phyloP scores from a whole-genome alignment of 495 filamentous ascomycete species.

The Hypoxylon lenormandii region DNA sequence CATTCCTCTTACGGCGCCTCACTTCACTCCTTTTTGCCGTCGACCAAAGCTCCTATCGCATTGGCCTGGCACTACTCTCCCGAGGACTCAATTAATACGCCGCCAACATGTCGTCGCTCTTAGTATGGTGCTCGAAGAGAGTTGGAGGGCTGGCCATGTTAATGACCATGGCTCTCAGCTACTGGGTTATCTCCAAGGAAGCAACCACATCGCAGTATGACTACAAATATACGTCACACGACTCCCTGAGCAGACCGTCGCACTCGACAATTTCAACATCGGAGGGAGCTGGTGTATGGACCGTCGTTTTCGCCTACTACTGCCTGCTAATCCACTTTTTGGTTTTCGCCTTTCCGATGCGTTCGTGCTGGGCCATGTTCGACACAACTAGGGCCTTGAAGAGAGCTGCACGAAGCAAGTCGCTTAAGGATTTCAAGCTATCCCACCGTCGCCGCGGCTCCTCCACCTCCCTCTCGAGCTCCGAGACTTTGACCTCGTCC shows the following conservation, averaged over 20 bases:
- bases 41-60: conserved; percentile 33
- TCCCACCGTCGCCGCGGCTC: conserved; percentile 62
- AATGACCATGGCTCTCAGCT: conserved; percentile 56
- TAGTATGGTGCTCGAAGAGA: conserved; percentile 62
- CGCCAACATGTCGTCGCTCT: conserved; percentile 62
- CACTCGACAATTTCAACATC: conserved; percentile 44
- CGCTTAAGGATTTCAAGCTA: conserved; percentile 58
- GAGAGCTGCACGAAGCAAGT: conserved; percentile 56
- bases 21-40: conserved; percentile 27
- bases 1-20: conserved; percentile 33
- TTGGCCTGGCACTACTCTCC: conserved; percentile 14
- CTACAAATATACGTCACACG: conserved; percentile 59
- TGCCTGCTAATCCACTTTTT: conserved; percentile 65
- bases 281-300: conserved; percentile 53
- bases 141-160: conserved; percentile 64
- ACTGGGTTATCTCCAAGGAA: conserved; percentile 62
- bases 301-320: conserved; percentile 64
- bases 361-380: conserved; percentile 65
- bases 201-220: conserved; percentile 57
- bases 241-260: conserved; percentile 57
- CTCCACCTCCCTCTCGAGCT: conserved; percentile 64
- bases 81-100: conserved; percentile 39
- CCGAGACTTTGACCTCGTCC: conserved; percentile 63
- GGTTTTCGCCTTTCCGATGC: conserved; percentile 65
- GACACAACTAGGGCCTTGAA: conserved; percentile 58